Conservation (phyloP, 2,329 filamentous ascomycete species). For the Beauveria australis region DNA sequence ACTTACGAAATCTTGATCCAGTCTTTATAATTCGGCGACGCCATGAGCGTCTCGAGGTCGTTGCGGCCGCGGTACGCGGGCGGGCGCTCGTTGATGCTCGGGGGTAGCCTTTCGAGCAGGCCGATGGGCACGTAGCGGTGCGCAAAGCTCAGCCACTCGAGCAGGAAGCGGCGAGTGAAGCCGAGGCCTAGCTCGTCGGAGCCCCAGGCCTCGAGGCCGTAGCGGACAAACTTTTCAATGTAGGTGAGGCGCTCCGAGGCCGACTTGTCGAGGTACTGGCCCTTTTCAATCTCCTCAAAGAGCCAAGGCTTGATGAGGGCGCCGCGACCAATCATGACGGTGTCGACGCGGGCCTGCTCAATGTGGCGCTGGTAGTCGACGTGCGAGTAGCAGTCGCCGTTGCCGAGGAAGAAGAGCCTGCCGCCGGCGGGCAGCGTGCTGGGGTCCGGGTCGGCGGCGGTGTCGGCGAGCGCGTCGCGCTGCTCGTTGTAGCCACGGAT, state of each 20-base stretch:
- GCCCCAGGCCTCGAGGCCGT: slow-evolving; percentile 90
- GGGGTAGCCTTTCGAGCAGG: slow-evolving; percentile 78
- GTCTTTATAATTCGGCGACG: slow-evolving; percentile 86
- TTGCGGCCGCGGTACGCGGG: slow-evolving; percentile 76
- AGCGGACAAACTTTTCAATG: slow-evolving; percentile 81
- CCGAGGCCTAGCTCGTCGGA: slow-evolving; percentile 91
- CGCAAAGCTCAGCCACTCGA: slow-evolving; percentile 93
- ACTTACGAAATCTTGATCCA: slow-evolving; percentile 97
- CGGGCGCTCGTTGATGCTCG: slow-evolving; percentile 80
- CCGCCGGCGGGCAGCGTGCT: slow-evolving; percentile 56
- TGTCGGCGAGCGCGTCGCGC: slow-evolving; percentile 62
- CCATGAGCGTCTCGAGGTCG: slow-evolving; percentile 88
- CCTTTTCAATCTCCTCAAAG: slow-evolving; percentile 88
- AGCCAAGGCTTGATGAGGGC: slow-evolving; percentile 97
- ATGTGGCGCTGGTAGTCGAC: slow-evolving; percentile 76
- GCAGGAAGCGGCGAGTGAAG: slow-evolving; percentile 80
- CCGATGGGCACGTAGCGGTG: slow-evolving; percentile 88
- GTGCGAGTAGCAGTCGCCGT: slow-evolving; percentile 94
- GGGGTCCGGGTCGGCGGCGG: slow-evolving; percentile 65
- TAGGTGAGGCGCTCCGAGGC: slow-evolving; percentile 77
- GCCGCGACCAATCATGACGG: slow-evolving; percentile 95
- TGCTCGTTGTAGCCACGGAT: slow-evolving; percentile 72
- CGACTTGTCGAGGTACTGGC: slow-evolving; percentile 93
- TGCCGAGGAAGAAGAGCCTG: slow-evolving; percentile 85
- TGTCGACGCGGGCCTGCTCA: slow-evolving; percentile 70